Evolutionary conservation across 2,329 filamentous ascomycete genomes (phyloP).

Genomic region (Pseudogymnoascus sp.): DNA sequence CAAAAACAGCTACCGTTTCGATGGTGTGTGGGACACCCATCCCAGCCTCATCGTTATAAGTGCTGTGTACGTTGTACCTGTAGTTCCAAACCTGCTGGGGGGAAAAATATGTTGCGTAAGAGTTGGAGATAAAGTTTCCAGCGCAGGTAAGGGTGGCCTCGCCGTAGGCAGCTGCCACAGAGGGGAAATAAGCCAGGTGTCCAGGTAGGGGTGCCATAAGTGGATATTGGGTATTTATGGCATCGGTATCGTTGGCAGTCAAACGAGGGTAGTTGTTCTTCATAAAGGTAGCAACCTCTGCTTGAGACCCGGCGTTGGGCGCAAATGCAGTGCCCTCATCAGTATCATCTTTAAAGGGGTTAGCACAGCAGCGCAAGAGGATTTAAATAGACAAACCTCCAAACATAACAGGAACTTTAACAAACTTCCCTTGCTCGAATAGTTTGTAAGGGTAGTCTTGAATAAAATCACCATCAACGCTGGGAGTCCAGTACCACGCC

Average conservation of each 20-base stretch:
- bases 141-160: slow-evolving; percentile 43
- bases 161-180: slow-evolving; percentile 35
- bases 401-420: slow-evolving; percentile 35
- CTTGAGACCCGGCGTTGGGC: slow-evolving; percentile 28
- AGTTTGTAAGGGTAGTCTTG: slow-evolving; percentile 32
- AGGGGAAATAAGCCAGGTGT: slow-evolving; percentile 31
- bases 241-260: slow-evolving; percentile 21
- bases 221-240: slow-evolving; percentile 28
- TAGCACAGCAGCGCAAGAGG: neutral
- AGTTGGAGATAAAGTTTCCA: slow-evolving; percentile 33
- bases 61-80: slow-evolving; percentile 38
- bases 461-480: slow-evolving; percentile 35
- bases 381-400: slow-evolving; percentile 22
- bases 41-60: slow-evolving; percentile 29
- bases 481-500: slow-evolving; percentile 35
- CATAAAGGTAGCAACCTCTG: slow-evolving; percentile 30
- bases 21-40: slow-evolving; percentile 32
- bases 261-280: slow-evolving; percentile 31
- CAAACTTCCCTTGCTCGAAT: slow-evolving; percentile 30
- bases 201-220: slow-evolving; percentile 25
- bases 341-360: slow-evolving; percentile 29
- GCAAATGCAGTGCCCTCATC: slow-evolving; percentile 53
- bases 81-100: slow-evolving; percentile 38
- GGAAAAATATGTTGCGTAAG: slow-evolving; percentile 24
- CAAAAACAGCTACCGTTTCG: slow-evolving; percentile 33